Base-by-base conservation (phyloP, 2,329 filamentous ascomycete genomes). In the Cordyceps javanica region DNA sequence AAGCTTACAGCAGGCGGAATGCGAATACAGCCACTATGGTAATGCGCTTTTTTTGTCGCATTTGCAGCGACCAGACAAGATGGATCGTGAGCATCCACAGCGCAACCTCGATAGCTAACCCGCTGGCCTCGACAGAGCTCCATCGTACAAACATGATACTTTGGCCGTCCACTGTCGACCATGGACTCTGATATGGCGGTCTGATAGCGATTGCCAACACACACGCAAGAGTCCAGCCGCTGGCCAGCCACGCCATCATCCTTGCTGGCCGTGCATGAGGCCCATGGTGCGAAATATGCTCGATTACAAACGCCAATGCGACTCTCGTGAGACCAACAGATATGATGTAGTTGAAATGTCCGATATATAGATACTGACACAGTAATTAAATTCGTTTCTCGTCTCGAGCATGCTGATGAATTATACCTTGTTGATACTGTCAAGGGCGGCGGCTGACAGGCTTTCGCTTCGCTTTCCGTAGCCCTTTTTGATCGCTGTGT, bases 1-100 rank as follows among this genome's bases (percentile, higher is more conserved):
- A 46, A n/a, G n/a, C 23, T 23, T 36, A 36, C 52, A 55, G 5
- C 1, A 55, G 23, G 1, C 58, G 60, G n/a, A 59, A 49, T 26
- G 54, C 58, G 28, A 61, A 61, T 6, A 50, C 58, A 39, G 36
- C 42, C 5, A 60, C n/a, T 14, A 61, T 55, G 21, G 60, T 52
- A 13, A 42, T 23, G 25, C 58, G 58, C 14, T 49, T 46, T 14
- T 42, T 30, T 14, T 8, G 41, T 13, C 44, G 54, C 51, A 61
- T 57, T 16, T 60, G 44, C 30, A 61, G n/a, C 1, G 53, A 38
- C 53, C 54, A 58, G 25, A 61, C 46, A 19, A 61, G 54, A 25
- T 58, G 54, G 30, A 55, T 30, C 3, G 58, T 53, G 6, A 59
- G 28, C 14, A 28, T 28, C 60, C 60, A 61, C 5, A 60, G 44